A percentile compares a stretch with the other conserved stretches of the same genome.
Evolutionary conservation across 352 stramenopile species (phyloP).

Genomic region (Phytophthora nicotianae): DNA sequence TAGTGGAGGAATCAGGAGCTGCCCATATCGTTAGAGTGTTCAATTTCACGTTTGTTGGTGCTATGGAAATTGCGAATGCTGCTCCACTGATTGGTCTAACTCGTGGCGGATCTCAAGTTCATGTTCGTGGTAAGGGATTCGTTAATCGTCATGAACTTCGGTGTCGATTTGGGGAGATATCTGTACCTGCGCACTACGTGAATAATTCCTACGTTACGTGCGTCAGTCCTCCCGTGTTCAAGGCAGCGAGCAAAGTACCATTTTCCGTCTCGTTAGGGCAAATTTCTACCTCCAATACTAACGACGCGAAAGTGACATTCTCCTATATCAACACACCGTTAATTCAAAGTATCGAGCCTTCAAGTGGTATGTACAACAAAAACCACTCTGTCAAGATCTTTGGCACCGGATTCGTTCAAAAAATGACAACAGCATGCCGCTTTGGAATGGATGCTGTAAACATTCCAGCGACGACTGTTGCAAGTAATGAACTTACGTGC

Average conservation of each 20-base stretch:
- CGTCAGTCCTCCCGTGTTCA: slow-evolving; percentile 39
- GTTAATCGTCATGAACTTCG: slow-evolving; percentile 30
- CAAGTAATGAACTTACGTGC: slow-evolving; percentile 23
- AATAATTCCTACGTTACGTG: slow-evolving; percentile 38
- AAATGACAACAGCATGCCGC: slow-evolving; percentile 27
- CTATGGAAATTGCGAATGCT: slow-evolving; percentile 37
- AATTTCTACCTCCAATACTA: slow-evolving; percentile 7
- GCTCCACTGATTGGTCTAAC: slow-evolving; percentile 29
- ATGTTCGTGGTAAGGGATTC: slow-evolving; percentile 45
- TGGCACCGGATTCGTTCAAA: slow-evolving; percentile 27
- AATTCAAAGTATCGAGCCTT: slow-evolving; percentile 33
- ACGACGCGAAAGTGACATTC: slow-evolving; percentile 25
- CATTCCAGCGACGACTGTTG: slow-evolving; percentile 25
- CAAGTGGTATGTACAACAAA: slow-evolving; percentile 31
- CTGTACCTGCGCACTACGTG: slow-evolving; percentile 25
- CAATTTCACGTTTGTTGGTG: slow-evolving; percentile 41
- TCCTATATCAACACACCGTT: slow-evolving; percentile 38
- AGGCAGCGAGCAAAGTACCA: slow-evolving; percentile 3
- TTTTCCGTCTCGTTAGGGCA: slow-evolving; percentile 37
- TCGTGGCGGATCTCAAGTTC: slow-evolving; percentile 37
- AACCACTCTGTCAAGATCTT: slow-evolving; percentile 23
- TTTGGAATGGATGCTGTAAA: slow-evolving; percentile 29
- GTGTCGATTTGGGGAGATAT: slow-evolving; percentile 43
- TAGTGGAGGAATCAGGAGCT: slow-evolving; percentile 1
- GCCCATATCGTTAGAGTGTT: slow-evolving; percentile 20